Evolutionary conservation across 768 basidiomycete species (phyloP).

Genomic region (Mycena olivaceomarginata): DNA sequence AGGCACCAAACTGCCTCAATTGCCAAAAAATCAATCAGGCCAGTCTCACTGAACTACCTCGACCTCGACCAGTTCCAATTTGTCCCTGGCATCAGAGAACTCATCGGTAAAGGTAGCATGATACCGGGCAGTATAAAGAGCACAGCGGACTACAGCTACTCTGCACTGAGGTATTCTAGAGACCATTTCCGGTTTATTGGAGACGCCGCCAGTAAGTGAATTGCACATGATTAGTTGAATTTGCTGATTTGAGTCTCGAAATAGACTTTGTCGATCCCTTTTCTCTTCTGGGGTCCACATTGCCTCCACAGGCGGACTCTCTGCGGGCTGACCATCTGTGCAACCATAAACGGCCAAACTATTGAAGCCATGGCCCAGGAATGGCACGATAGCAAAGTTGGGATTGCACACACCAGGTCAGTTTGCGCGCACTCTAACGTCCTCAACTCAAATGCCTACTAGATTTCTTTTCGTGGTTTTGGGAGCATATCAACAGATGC

Average conservation of each 20-base stretch:
- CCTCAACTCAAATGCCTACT: too few species aligned
- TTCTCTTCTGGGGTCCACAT: slow-evolving; percentile 73
- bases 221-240: too few species aligned
- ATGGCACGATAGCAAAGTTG: slow-evolving; percentile 57
- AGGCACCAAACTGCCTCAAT: too few species aligned
- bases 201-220: slow-evolving; percentile 62
- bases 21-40: neutral
- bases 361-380: slow-evolving; percentile 52
- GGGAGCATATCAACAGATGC: slow-evolving; percentile 1
- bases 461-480: neutral
- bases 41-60: slow-evolving; percentile 1
- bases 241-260: neutral
- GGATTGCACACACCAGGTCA: slow-evolving; percentile 57
- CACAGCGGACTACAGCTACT: slow-evolving; percentile 62
- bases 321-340: slow-evolving; percentile 59
- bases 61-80: slow-evolving; percentile 4
- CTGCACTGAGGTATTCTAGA: slow-evolving; percentile 57
- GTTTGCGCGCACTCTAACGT: neutral
- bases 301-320: slow-evolving; percentile 59
- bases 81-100: slow-evolving; percentile 18
- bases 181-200: slow-evolving; percentile 60
- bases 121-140: slow-evolving; percentile 47
- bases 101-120: slow-evolving; percentile 54
- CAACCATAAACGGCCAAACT: slow-evolving; percentile 53
- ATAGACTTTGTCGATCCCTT: slow-evolving; percentile 77